These are phyloP conservation scores for Polyporus arcularius DNA, from an alignment of 768 basidiomycete species.

Conservation along the genomic window DNA sequence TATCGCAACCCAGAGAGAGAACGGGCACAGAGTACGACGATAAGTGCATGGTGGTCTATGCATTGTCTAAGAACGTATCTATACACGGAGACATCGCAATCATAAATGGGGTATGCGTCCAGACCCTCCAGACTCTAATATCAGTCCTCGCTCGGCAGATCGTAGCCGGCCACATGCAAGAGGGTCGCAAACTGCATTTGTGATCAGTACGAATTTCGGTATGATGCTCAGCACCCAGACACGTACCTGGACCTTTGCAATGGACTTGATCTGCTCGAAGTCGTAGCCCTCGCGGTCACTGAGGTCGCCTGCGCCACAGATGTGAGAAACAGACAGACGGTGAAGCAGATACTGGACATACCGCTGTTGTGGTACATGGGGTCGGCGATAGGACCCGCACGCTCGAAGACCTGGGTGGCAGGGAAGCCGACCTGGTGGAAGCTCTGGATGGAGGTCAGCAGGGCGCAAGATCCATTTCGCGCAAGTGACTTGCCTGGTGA, in stretches of 20 bases:
- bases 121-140: neutral
- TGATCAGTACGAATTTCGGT: neutral
- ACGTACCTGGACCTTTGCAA: slow-evolving; percentile 84
- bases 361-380: slow-evolving; percentile 90
- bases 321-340: neutral
- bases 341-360: slow-evolving; percentile 21
- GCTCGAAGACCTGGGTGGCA: slow-evolving; percentile 86
- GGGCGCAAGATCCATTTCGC: neutral
- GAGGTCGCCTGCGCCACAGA: slow-evolving; percentile 57
- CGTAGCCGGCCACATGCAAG: slow-evolving; percentile 68
- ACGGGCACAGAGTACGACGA: no score
- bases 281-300: slow-evolving; percentile 82
- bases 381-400: slow-evolving; percentile 81
- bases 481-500: slow-evolving; percentile 59
- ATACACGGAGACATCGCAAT: no score
- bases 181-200: slow-evolving; percentile 63
- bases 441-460: slow-evolving; percentile 44
- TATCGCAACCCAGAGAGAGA: no score
- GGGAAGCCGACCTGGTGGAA: slow-evolving; percentile 85
- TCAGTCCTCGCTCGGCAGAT: slow-evolving; percentile 29
- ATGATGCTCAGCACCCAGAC: neutral
- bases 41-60: no score
- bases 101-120: no score
- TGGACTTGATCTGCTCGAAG: slow-evolving; percentile 76
- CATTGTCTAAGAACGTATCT: no score